Base-by-base conservation (phyloP, 2,329 filamentous ascomycete species). In the Diaporthe ampelina region DNA sequence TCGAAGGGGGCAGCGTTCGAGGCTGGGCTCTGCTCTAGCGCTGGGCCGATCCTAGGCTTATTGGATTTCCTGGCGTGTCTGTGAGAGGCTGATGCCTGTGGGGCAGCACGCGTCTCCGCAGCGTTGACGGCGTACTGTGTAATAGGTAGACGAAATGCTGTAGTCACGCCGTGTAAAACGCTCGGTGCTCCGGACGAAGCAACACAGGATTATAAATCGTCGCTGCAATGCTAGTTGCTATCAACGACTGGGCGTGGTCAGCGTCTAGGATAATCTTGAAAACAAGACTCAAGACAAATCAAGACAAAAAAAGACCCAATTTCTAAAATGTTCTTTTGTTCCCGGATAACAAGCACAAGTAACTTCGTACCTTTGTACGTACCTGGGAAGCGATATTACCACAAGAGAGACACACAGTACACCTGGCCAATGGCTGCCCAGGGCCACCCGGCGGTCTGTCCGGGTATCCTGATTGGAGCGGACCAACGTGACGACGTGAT, bases 81-180 rank as follows among this genome's bases (percentile, higher is more conserved):
- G 61, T 5, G 24, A 35, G 19, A 50, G 40, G 43, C 50, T 65
- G 59, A 35, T n/a, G 59, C 43, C 24, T 65, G 59, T 65, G 59
- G 40, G 59, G 59, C 59, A 21, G 10, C 4, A 13, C 19, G 26
- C 19, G 24, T 13, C 17, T n/a, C 19, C 43, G n/a, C 17, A 32
- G 4, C 50, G 40, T 17, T 29, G 19, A 5, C 17, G 45, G 29
- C 29, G 11, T 13, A 13, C n/a, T 11, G 10, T 13, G 21, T n/a
- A 50, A n/a, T 50, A 8, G 3, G 6, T 7, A 19, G 40, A 43
- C 3, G 40, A 6, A 15, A 19, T 43, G 10, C 13, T 45, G 37
- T 61, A 63, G n/a, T 15, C 17, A 29, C 24, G 17, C 37, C 24
- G 24, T 19, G 29, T 32, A 10, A 15, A 21, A 26, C 2, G 48